These are phyloP conservation scores for Lycium barbarum DNA, from an alignment of 257 asterid genomes.

Conservation along the genomic window DNA sequence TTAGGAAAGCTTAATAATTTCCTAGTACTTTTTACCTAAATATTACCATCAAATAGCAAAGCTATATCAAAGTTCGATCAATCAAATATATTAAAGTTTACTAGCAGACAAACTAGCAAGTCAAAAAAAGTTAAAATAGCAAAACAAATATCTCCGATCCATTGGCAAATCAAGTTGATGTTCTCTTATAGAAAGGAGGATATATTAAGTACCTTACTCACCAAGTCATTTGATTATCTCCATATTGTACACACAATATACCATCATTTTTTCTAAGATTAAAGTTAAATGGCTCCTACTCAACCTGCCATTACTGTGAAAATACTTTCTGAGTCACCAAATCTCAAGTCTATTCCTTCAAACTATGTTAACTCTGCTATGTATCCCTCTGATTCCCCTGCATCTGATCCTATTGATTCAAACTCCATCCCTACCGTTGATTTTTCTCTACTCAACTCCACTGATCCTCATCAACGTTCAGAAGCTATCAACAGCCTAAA, in stretches of 20 bases:
- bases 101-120: not conserved
- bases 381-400: constrained; percentile 37
- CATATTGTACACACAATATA: not conserved
- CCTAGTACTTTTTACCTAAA: too few relatives aligned
- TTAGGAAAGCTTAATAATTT: too few relatives aligned
- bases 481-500: constrained; percentile 49
- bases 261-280: not conserved
- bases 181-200: constrained; percentile 2
- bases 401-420: constrained; percentile 40
- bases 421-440: constrained; percentile 55
- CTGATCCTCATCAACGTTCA: constrained; percentile 41
- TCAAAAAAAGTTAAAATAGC: not conserved
- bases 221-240: not conserved
- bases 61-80: too few relatives aligned
- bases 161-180: not conserved
- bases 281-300: not conserved
- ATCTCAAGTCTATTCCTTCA: constrained; percentile 57
- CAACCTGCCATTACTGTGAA: constrained; percentile 34
- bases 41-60: too few relatives aligned
- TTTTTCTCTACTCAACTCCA: constrained; percentile 49
- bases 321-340: constrained; percentile 47
- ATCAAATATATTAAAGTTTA: too few relatives aligned
- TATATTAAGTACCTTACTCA: not conserved
- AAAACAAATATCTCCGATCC: not conserved
- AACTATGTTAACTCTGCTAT: constrained; percentile 46